Evolutionary conservation across 2,329 filamentous ascomycete species (phyloP), one percentile per base, ranked within the genome.

Genomic region (Neonectria faginata): DNA sequence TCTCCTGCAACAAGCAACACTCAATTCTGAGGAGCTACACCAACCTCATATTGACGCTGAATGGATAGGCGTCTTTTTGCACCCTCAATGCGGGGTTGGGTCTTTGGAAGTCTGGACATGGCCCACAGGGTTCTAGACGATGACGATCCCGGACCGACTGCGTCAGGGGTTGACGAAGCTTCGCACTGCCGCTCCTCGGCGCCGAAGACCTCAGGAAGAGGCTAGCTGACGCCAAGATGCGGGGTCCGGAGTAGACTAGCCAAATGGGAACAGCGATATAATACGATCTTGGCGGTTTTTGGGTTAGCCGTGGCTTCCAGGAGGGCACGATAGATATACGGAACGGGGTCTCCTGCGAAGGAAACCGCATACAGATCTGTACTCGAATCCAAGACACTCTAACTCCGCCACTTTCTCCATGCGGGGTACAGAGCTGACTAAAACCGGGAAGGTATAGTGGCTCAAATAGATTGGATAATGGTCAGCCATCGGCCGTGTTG

Each of bases 101-200:
- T 5, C 8, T 10, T 31, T 31, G 31, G 10, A 12, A 33, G 9
- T 31, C 29, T 31, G 29, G 29, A 31, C 10, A 29, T 29, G 27
- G 3, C 27, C 27, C 27, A 4, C 5, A 25, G 25, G 2, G 29
- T 31, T 8, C 16, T 18, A 9, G 16, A n/a, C 14, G 3, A 41
- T n/a, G 16, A 41, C 25, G 27, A 18, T 5, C 18, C n/a, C 9
- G 8, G 10, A 29, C 18, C 20, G 11, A 20, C 16, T 51, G n/a
- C 3, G n/a, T 27, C 16, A 27, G 20, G 20, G 25, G 44, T 50
- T 18, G 10, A 33, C 20, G 27, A 11, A 18, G 31, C n/a, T 31
- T 33, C 27, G 7, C 29, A 62, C 33, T 62, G 54, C 60, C 60
- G 60, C 36, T 48, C 60, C 60, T 55, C 55, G 60, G 60, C 31